Evolutionary conservation across 1,284 basidiomycete genomes (phyloP).

Genomic region (Somion occarium): DNA sequence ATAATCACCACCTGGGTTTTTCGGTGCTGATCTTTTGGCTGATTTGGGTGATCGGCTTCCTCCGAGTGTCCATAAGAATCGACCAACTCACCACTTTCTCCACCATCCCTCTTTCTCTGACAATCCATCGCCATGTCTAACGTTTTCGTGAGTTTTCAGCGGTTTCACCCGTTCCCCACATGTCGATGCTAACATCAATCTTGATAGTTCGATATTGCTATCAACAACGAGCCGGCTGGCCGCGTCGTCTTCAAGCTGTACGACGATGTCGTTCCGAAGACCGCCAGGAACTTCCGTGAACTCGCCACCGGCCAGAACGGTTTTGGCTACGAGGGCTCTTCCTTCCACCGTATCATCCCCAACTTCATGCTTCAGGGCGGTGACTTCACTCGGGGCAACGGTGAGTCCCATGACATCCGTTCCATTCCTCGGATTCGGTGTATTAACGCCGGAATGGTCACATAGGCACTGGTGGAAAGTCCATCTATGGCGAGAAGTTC

Average conservation of each 20-base stretch:
- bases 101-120: slow-evolving; percentile 18
- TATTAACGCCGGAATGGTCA: neutral
- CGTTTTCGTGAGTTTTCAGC: slow-evolving; percentile 40
- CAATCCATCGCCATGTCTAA: slow-evolving; percentile 34
- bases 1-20: slow-evolving; percentile 21
- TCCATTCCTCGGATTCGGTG: neutral
- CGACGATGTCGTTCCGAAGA: slow-evolving; percentile 43
- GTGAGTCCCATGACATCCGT: slow-evolving; percentile 26
- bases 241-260: slow-evolving; percentile 62
- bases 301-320: slow-evolving; percentile 42
- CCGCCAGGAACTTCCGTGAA: slow-evolving; percentile 48
- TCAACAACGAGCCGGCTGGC: slow-evolving; percentile 43
- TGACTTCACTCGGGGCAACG: slow-evolving; percentile 68
- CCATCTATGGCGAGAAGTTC: slow-evolving; percentile 89
- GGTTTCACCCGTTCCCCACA: neutral
- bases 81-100: slow-evolving; percentile 11
- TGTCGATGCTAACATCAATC: neutral
- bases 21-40: slow-evolving; percentile 23
- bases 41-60: slow-evolving; percentile 30
- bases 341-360: slow-evolving; percentile 34
- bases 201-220: slow-evolving; percentile 52
- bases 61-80: slow-evolving; percentile 25
- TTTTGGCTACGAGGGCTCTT: slow-evolving; percentile 34
- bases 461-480: slow-evolving; percentile 90
- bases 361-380: slow-evolving; percentile 64